A percentile compares a stretch with the other conserved stretches of the same genome.
Conservation (phyloP, 768 basidiomycete species). For the Boletus subcaerulescens region DNA sequence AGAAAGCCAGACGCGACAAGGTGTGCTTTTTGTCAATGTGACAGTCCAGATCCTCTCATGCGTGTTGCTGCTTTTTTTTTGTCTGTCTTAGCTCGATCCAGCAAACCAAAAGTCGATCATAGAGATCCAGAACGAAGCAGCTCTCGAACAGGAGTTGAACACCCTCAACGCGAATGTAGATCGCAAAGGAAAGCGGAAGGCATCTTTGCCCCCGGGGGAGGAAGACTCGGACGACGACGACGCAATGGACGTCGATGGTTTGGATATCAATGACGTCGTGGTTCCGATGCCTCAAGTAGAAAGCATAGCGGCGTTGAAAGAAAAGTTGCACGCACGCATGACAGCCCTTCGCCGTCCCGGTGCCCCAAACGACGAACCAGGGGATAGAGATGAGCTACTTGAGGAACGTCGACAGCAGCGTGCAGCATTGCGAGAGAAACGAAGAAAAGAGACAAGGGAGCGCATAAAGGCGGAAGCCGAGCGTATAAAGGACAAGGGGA, state of each 20-base stretch:
- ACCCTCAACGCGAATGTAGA: constrained; percentile 9
- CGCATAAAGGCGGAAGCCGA: constrained; percentile 70
- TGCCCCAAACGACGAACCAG: constrained; percentile 39
- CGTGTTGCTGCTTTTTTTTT: too few species aligned
- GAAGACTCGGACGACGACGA: constrained; percentile 28
- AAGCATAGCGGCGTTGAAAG: constrained; percentile 61
- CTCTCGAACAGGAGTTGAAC: constrained; percentile 29
- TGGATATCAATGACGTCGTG: constrained; percentile 27
- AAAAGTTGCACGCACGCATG: constrained; percentile 76
- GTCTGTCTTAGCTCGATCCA: constrained; percentile 73
- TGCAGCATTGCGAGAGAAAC: constrained; percentile 78
- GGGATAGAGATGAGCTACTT: constrained; percentile 76
- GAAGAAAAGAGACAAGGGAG: constrained; percentile 84
- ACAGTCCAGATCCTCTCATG: too few species aligned
- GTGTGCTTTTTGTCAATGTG: constrained; percentile 34
- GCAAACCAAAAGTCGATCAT: constrained; percentile 77
- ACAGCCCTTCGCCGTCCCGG: constrained; percentile 56
- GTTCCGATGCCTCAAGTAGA: constrained; percentile 65
- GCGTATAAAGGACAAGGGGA: constrained; percentile 46
- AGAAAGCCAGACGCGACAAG: constrained; percentile 86
- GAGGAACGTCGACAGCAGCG: constrained; percentile 76
- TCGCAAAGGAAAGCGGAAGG: constrained; percentile 50
- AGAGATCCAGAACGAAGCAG: constrained; percentile 66
- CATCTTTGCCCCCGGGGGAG: constrained; percentile 14
- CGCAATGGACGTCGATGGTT: constrained; percentile 31